These are phyloP conservation scores for Telfairia occidentalis DNA, from an alignment of 331 rosid species.

Conservation along the genomic window DNA sequence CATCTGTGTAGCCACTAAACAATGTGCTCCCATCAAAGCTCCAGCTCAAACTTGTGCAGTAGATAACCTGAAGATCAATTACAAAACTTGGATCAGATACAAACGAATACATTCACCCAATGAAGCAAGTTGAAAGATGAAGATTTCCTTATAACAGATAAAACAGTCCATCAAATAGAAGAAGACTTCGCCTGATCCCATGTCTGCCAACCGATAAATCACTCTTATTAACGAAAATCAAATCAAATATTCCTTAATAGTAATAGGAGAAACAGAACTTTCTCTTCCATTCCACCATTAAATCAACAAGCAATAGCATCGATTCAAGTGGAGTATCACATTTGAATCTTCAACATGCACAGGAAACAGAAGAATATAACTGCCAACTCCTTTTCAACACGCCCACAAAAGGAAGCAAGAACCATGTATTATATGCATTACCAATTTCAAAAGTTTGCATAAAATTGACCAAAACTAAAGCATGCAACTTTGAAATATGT, in stretches of 20 bases:
- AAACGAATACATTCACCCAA: not conserved
- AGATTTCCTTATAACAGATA: not conserved
- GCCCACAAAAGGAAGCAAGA: not conserved
- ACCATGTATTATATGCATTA: not conserved
- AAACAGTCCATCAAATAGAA: not conserved
- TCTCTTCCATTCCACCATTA: not conserved
- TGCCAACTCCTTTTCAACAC: no score
- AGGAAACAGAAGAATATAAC: not conserved
- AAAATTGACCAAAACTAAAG: not conserved
- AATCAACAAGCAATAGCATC: not conserved
- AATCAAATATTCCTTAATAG: not conserved
- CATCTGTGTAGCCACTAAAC: slow-evolving; percentile 92
- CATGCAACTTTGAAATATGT: not conserved
- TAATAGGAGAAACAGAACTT: not conserved
- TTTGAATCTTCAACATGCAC: not conserved
- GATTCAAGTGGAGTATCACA: not conserved
- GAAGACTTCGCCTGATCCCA: not conserved
- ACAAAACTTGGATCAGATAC: not conserved
- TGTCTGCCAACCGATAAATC: not conserved
- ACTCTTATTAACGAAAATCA: not conserved
- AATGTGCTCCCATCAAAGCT: slow-evolving; percentile 95
- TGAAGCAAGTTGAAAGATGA: not conserved
- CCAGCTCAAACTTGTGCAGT: slow-evolving; percentile 95
- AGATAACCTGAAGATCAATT: slow-evolving; percentile 44
- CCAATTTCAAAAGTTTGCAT: not conserved